Evolutionary conservation across 805 yeast genomes (phyloP), one percentile per base, ranked within the genome.

Genomic region (Hanseniaspora clermontiae): DNA sequence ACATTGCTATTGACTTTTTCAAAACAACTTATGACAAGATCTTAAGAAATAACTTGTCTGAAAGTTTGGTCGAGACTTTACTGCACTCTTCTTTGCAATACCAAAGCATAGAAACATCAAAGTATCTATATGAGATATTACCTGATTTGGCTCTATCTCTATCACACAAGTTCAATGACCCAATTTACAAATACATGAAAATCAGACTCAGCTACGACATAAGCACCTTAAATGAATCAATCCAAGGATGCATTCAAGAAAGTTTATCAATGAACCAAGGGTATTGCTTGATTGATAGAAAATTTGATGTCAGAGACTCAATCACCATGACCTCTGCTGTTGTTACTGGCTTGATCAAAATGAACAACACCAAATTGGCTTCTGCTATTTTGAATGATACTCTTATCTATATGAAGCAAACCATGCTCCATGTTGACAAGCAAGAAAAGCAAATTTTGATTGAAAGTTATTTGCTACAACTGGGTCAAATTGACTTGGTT

Each of bases 351-450:
- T 69, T 84, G 54, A 72, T 80, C 12, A 69, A 71, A 52, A 77
- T 78, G 46, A 77, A 75, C 43, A 77, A 81, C 60, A 60, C 74
- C 39, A 70, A 72, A 9, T 61, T 75, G 43, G 82, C 87, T 3
- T 74, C 83, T 1, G 72, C 75, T 58, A 74, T 83, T 57, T 68
- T 84, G 61, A 85, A 83, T 63, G 70, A 74, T 43, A 70, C 83
- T 6, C 65, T 83, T 36, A n/a, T 32, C 14, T 52, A 27, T 27
- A 27, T 52, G n/a, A 52, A 52, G 46, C 31, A 34, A 43, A 61
- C 71, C 0, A 77, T 77, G 47, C 74, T 73, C 61, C 72, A 72
- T 61, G 64, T 66, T 39, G 70, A 71, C 14, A 63, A 64, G 19
- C 65, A 66, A 31, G 47, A 64, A 9, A 70, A 71, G 55, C 68